These are phyloP conservation scores for Aureobasidium sp. DNA, from an alignment of 2,329 filamentous ascomycete genomes.

Conservation along the genomic window DNA sequence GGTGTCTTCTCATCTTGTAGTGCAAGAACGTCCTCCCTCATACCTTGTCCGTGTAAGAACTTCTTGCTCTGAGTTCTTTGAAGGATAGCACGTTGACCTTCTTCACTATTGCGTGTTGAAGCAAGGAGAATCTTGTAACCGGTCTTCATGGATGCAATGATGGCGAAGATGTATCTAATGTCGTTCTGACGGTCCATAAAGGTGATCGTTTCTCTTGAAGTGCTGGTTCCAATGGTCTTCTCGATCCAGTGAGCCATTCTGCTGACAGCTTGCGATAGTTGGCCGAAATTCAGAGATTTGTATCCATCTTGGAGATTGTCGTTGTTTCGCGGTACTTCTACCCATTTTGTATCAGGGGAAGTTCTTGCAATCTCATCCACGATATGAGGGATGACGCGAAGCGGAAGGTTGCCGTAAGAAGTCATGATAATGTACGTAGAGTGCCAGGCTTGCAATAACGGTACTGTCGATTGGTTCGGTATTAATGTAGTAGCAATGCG, in stretches of 20 bases:
- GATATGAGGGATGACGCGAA: not conserved
- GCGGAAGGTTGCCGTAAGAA: not conserved
- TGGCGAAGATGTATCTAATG: slow-evolving; percentile 20
- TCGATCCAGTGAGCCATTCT: slow-evolving; percentile 19
- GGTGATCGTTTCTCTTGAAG: slow-evolving; percentile 17
- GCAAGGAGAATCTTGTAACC: slow-evolving; percentile 21
- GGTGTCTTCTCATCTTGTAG: slow-evolving; percentile 10
- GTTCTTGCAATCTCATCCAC: slow-evolving; percentile 12
- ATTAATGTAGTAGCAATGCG: not conserved
- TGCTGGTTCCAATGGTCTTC: slow-evolving; percentile 16
- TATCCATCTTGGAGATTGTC: slow-evolving; percentile 20
- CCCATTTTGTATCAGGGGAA: slow-evolving; percentile 6
- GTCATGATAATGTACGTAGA: not conserved
- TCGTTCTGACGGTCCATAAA: slow-evolving; percentile 24
- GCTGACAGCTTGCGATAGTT: slow-evolving; percentile 19
- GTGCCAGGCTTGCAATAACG: not conserved
- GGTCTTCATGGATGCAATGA: slow-evolving; percentile 21
- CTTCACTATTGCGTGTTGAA: slow-evolving; percentile 17
- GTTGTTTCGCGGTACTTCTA: slow-evolving; percentile 8
- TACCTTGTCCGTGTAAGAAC: slow-evolving; percentile 13
- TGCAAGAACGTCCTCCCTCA: slow-evolving; percentile 12
- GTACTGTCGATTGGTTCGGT: not conserved
- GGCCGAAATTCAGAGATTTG: slow-evolving; percentile 18
- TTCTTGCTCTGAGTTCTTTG: slow-evolving; percentile 15
- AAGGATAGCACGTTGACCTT: slow-evolving; percentile 15